A percentile compares a stretch with the other conserved stretches of the same genome.
Evolutionary conservation across 2,329 filamentous ascomycete genomes (phyloP).

Genomic region (Orbilia brochopaga): DNA sequence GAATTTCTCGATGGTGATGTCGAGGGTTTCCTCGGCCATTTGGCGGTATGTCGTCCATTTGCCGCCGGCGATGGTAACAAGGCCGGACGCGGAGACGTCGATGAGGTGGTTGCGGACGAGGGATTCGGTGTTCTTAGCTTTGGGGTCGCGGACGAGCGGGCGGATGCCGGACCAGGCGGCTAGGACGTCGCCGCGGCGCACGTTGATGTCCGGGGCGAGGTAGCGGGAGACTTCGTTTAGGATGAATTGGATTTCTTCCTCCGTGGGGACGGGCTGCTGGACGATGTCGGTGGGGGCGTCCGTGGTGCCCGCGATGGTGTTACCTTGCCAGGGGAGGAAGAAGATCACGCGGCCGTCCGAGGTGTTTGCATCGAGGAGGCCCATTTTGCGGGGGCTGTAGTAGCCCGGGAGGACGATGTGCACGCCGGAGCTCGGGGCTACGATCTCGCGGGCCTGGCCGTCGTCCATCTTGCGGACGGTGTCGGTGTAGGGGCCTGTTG

Average conservation of each 20-base stretch:
- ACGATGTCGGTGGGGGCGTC: slow-evolving; percentile 77
- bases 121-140: slow-evolving; percentile 82
- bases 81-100: slow-evolving; percentile 76
- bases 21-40: slow-evolving; percentile 89
- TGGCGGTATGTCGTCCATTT: slow-evolving; percentile 95
- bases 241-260: slow-evolving; percentile 88
- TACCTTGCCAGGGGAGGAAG: slow-evolving; percentile 91
- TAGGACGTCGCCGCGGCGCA: slow-evolving; percentile 83
- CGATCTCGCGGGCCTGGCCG: slow-evolving; percentile 73
- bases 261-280: slow-evolving; percentile 75
- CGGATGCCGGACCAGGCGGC: slow-evolving; percentile 89
- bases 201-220: slow-evolving; percentile 80
- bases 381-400: slow-evolving; percentile 84
- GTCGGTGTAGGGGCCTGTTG: slow-evolving; percentile 86
- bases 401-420: slow-evolving; percentile 87
- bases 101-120: slow-evolving; percentile 86
- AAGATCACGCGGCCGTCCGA: slow-evolving; percentile 90
- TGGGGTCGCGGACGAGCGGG: slow-evolving; percentile 83
- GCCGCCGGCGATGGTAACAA: slow-evolving; percentile 83
- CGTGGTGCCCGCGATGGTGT: slow-evolving; percentile 88
- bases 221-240: slow-evolving; percentile 81
- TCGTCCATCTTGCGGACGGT: slow-evolving; percentile 86
- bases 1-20: slow-evolving; percentile 76
- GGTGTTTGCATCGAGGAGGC: slow-evolving; percentile 81
- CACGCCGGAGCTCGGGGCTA: slow-evolving; percentile 82